Evolutionary conservation across 345 rosid genomes (phyloP), one percentile per base, ranked within the genome.

Genomic region (Populus pruinosa): DNA sequence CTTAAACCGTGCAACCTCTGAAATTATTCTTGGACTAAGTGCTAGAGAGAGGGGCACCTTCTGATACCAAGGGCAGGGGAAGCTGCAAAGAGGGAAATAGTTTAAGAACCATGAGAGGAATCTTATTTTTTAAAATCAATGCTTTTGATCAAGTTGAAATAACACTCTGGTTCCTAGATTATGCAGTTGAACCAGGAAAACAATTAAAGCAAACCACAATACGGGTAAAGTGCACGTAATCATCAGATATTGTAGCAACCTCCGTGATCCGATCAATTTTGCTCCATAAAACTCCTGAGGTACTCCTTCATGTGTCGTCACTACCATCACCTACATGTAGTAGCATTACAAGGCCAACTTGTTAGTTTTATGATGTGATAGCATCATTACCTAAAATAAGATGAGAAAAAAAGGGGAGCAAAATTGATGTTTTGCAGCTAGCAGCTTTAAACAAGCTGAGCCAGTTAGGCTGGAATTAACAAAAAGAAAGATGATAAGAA

Each of bases 251-350:
- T 25, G 68, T 62, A 71, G 75, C 82, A 78, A 96, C 98, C 99
- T 96, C 65, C 91, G 78, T 71, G 99, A 96, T 77, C 99, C 99
- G 61, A 96, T 93, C 88, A 90, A 83, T 86, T 89, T 92, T 36
- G 99, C 98, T 78, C 99, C 99, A 80, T 96, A 89, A 76, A 96
- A 96, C 83, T 96, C 99, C 41, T 87, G 78, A 0, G 99, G 99
- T 55, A 96, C 97, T 80, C 99, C 99, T 89, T 93, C 99, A 77
- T 96, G 99, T 76, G 99, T 96, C 7, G 99, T 96, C 75, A 96
- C 97, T 23, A 96, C 99, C 90, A 96, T 85, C 73, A 93, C 99
- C 99, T 95, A 78, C 65, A 56, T 59, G 72, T 67, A 41, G 72
- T 67, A 41, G 44, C 77, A 76, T 29, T 35, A 81, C 21, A 63